phyloP scores from a whole-genome alignment of 2,329 filamentous ascomycete species.

The Emericellopsis cladophorae region DNA sequence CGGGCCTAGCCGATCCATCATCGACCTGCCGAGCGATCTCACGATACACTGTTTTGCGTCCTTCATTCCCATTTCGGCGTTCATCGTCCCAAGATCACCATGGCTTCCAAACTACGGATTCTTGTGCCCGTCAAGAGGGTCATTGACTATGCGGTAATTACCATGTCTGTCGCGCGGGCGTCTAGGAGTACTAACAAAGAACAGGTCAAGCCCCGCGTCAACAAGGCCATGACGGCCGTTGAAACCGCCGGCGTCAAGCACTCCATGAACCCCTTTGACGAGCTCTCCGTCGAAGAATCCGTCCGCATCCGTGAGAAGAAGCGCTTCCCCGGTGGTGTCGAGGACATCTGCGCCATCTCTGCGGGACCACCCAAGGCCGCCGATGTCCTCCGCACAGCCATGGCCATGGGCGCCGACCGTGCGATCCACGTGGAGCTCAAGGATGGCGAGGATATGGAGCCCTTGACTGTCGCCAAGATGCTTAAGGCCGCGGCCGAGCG shows the following conservation, averaged over 20 bases:
- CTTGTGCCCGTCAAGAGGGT: slow-evolving; percentile 74
- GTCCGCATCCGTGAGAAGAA: slow-evolving; percentile 88
- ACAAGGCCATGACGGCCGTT: slow-evolving; percentile 69
- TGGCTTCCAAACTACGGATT: slow-evolving; percentile 41
- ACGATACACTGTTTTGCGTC: too few species aligned
- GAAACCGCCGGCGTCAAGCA: slow-evolving; percentile 92
- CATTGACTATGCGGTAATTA: slow-evolving; percentile 66
- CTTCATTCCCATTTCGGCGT: too few species aligned
- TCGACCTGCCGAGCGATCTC: neutral
- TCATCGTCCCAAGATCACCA: too few species aligned
- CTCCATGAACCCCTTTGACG: slow-evolving; percentile 98
- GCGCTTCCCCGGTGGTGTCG: slow-evolving; percentile 57
- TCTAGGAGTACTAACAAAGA: neutral
- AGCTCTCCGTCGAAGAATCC: slow-evolving; percentile 93
- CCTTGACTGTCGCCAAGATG: slow-evolving; percentile 84
- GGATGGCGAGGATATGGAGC: slow-evolving; percentile 70
- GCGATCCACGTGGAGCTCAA: slow-evolving; percentile 74
- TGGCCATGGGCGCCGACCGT: slow-evolving; percentile 97
- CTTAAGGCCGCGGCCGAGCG: slow-evolving; percentile 66
- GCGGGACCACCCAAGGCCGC: slow-evolving; percentile 79
- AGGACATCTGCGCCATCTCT: slow-evolving; percentile 82
- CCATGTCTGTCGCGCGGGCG: neutral
- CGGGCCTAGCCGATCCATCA: slow-evolving; percentile 29
- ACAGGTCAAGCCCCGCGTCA: slow-evolving; percentile 57
- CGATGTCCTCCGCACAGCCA: slow-evolving; percentile 85